Conservation (phyloP, 192 early-diverging fungal genomes). For the Lunasporangiospora selenospora region DNA sequence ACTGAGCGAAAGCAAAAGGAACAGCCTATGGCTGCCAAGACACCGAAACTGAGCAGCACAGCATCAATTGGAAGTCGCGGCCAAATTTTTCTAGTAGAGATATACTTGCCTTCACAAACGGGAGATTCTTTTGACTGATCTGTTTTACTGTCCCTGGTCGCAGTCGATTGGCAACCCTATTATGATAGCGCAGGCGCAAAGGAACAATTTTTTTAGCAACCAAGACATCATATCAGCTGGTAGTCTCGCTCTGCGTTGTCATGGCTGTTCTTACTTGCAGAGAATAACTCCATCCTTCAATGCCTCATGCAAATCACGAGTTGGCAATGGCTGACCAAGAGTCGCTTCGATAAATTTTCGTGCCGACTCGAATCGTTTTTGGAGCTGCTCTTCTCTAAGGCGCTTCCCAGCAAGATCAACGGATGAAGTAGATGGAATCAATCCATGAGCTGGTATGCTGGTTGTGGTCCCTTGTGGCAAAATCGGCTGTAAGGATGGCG, state of each 20-base stretch:
- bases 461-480: neutral
- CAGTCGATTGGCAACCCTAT: slow-evolving; percentile 78
- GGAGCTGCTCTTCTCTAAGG: slow-evolving; percentile 65
- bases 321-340: slow-evolving; percentile 61
- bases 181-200: neutral
- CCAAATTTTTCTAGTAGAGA: too few species aligned
- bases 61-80: too few species aligned
- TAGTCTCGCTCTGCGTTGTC: neutral
- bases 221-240: neutral
- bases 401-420: slow-evolving; percentile 39
- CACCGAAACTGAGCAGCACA: too few species aligned
- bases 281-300: slow-evolving; percentile 81
- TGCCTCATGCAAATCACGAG: slow-evolving; percentile 60
- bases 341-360: slow-evolving; percentile 68
- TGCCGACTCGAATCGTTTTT: slow-evolving; percentile 68
- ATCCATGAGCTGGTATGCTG: neutral
- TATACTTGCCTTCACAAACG: slow-evolving; percentile 71
- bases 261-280: slow-evolving; percentile 62
- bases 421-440: slow-evolving; percentile 5
- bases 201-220: neutral
- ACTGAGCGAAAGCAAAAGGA: too few species aligned
- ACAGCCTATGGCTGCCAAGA: too few species aligned
- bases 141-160: slow-evolving; percentile 74
- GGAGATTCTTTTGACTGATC: slow-evolving; percentile 72
- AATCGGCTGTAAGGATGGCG: too few species aligned